Base-by-base conservation (phyloP, 495 filamentous ascomycete species). In the Aspergillus campestris region DNA sequence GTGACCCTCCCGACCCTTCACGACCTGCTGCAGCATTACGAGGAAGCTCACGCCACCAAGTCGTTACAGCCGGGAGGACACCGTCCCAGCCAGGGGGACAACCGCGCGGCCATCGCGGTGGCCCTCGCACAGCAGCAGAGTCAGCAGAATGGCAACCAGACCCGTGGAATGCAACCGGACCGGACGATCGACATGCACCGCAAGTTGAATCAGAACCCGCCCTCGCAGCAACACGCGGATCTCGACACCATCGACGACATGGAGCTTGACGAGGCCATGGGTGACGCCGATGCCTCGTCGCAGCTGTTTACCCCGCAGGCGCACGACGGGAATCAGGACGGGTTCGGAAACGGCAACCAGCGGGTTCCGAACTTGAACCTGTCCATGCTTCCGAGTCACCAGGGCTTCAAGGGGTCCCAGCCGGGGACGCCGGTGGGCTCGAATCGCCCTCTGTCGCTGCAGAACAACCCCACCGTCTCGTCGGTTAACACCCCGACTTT, bases 401-500 rank as follows among this genome's bases (percentile, higher is more conserved):
- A 90, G 62, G 87, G 85, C 9, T 80, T 96, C 50, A 84, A 85
- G 43, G 81, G 80, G 7, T 92, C 90, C 6, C 84, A 86, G 55
- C 92, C 94, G 3, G 78, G 85, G 12, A 97, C 92, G 8, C 92
- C 92, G 1, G 81, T 87, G 11, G 75, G 83, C 28, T 75, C 79
- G 18, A 75, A 72, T 46, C 82, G 86, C 53, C 59, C 76, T 44
- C 54, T 78, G 50, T 68, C 71, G 18, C 82, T 94, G 61, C 86
- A 90, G 58, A 87, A 94, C 58, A 97, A 97, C 57, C 92, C 92
- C 18, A 97, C 89, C 0, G 87, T 97, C n/a, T 95, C 92, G 8
- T 95, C 90, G 31, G 90, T 95, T 42, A 97, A 97, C 57, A 95
- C 89, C 3, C 92, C 90, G 0, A 94, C 90, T 8, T 69, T 96